A percentile compares a stretch with the other conserved stretches of the same genome.
Evolutionary conservation across 768 basidiomycete species (phyloP).

Genomic region (Russula virescens): DNA sequence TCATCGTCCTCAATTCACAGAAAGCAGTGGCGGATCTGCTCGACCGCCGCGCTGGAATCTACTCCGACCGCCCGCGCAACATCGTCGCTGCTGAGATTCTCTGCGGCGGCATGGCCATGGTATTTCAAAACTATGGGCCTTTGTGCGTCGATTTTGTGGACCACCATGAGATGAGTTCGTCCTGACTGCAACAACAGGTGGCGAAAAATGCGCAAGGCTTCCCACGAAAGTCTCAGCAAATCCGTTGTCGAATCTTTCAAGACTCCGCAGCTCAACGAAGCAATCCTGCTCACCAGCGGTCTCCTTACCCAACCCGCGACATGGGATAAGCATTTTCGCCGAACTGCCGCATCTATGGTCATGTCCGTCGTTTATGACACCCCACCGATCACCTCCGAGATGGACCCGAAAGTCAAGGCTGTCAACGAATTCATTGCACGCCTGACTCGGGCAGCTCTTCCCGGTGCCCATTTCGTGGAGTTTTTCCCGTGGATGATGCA

Average conservation of each 20-base stretch:
- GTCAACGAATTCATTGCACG: conserved; percentile 20
- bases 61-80: conserved; percentile 22
- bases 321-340: conserved; percentile 18
- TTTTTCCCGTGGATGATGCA: conserved; percentile 24
- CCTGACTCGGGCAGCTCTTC: conserved; percentile 17
- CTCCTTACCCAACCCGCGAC: conserved; percentile 11
- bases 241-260: conserved; percentile 10
- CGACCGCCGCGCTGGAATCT: conserved; percentile 22
- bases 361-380: conserved; percentile 21
- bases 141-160: conserved; percentile 3
- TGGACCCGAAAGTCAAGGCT: conserved; percentile 11
- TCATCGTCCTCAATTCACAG: conserved; percentile 26
- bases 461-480: conserved; percentile 22
- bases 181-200: conserved; percentile 16
- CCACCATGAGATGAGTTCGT: neutral
- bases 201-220: conserved; percentile 21
- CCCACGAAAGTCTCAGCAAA: conserved; percentile 17
- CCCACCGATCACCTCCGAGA: conserved; percentile 12
- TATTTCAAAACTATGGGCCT: conserved; percentile 17
- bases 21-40: conserved; percentile 27
- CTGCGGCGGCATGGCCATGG: conserved; percentile 18
- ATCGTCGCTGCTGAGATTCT: conserved; percentile 20
- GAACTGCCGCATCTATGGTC: conserved; percentile 18
- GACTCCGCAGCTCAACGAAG: conserved; percentile 9
- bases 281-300: conserved; percentile 14